Conservation (phyloP, 805 yeast genomes). For the Grigorovia humatica region DNA sequence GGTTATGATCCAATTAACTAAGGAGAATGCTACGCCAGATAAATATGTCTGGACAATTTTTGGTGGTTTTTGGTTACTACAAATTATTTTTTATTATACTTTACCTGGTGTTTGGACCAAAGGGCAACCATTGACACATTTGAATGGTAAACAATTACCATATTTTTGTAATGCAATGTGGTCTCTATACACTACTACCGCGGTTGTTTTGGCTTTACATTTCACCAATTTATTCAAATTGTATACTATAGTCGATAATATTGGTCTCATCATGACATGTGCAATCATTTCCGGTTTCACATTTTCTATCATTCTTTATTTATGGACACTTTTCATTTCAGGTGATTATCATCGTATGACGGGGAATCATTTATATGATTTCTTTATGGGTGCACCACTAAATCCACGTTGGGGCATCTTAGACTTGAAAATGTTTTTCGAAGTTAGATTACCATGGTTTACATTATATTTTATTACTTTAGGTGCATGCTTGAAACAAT, state of each 20-base stretch:
- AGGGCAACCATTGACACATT: slow-evolving; percentile 85
- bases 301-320: slow-evolving; percentile 59
- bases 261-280: slow-evolving; percentile 88
- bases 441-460: slow-evolving; percentile 96
- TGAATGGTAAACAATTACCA: slow-evolving; percentile 71
- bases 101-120: slow-evolving; percentile 92
- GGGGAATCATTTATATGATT: slow-evolving; percentile 80
- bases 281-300: slow-evolving; percentile 72
- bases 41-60: slow-evolving; percentile 58
- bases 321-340: slow-evolving; percentile 52
- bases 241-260: slow-evolving; percentile 64
- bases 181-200: slow-evolving; percentile 64
- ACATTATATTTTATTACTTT: slow-evolving; percentile 68
- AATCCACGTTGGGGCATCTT: slow-evolving; percentile 90
- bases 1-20: slow-evolving; percentile 32
- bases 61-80: slow-evolving; percentile 55
- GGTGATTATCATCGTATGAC: slow-evolving; percentile 85
- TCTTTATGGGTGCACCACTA: slow-evolving; percentile 95
- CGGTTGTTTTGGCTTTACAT: slow-evolving; percentile 52
- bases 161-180: slow-evolving; percentile 90
- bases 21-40: slow-evolving; percentile 33
- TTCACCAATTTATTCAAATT: slow-evolving; percentile 64
- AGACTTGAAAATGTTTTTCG: slow-evolving; percentile 94
- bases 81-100: slow-evolving; percentile 64
- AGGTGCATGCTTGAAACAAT: slow-evolving; percentile 69